These are phyloP conservation scores for Eucalyptus pauciflora DNA, from an alignment of 345 rosid genomes.

Conservation along the genomic window DNA sequence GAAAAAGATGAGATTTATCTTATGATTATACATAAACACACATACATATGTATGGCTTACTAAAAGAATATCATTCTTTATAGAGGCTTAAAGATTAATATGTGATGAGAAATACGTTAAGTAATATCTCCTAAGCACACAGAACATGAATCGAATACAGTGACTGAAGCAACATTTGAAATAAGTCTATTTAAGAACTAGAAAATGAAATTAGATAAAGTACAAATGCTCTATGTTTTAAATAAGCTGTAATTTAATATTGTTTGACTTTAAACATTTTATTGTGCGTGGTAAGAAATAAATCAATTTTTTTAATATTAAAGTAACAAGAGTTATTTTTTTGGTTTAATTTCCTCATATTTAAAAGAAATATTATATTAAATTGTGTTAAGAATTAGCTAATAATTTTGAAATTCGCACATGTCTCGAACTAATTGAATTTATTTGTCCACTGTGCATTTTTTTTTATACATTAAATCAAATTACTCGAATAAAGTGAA, in stretches of 20 bases:
- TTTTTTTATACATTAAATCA: neutral
- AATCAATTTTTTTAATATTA: neutral
- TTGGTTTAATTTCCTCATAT: neutral
- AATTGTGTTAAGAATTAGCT: neutral
- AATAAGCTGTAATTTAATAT: neutral
- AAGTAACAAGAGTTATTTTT: neutral
- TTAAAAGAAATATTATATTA: neutral
- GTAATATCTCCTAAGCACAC: neutral
- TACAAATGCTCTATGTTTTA: neutral
- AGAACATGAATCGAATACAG: neutral
- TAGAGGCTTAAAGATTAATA: neutral
- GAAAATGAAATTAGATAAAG: neutral
- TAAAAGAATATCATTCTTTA: neutral
- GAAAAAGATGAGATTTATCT: neutral
- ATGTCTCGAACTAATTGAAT: neutral
- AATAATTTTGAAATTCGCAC: neutral
- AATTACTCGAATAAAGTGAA: neutral
- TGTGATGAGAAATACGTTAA: neutral
- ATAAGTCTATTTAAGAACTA: neutral
- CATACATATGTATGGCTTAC: neutral
- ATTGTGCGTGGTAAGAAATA: neutral
- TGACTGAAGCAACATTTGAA: neutral
- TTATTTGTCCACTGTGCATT: neutral
- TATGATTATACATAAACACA: too few species aligned
- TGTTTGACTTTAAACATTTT: neutral